Base-by-base conservation (phyloP, 768 basidiomycete genomes). In the Amanita jacksonii region DNA sequence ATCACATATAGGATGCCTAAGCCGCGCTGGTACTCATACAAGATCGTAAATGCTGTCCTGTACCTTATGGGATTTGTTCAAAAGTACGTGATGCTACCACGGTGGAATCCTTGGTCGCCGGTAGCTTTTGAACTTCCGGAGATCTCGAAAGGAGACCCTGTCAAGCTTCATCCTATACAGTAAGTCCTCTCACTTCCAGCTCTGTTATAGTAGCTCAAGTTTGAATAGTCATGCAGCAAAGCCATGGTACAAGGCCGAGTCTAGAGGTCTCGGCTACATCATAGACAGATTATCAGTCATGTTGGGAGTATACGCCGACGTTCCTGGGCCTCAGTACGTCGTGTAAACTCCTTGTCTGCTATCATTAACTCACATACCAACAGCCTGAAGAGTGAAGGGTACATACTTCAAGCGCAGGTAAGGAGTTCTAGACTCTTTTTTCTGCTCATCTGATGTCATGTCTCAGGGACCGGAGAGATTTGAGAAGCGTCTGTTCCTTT, bases 191-290 rank as follows among this genome's bases (percentile, higher is more conserved):
- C 23, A 15, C 4, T 15, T n/a, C 9, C 15, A 33, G 15, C 8
- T 28, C 10, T 9, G 24, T 8, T 28, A 5, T 13, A 20, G 7
- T 32, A 18, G n/a, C 10, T 16, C 18, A 5, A 3, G 31, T 25
- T 19, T 23, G n/a, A 45, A 5, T 32, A 34, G 28, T 8, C 23
- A 12, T 45, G 66, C 66, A 28, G 27, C 27, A 28, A 6, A 6
- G 27, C 73, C 73, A 16, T 74, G 73, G 72, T 76, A 76, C 49
- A 69, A 64, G 49, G 65, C 69, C 0, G 54, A 63, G 45, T 52
- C 62, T 0, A 60, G 49, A 1, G 57, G 55, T 5, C 24, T 66
- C 1, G 59, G 55, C 1, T 55, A 53, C 19, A 38, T 60, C 10
- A 30, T 48, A 15, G 66, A 68, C 37, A 54, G 52, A 25, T 34